Percentiles rank a stretch among this genome's conserved stretches.
phyloP scores from a whole-genome alignment of 176 grass and related monocot species.

The Eragrostis nindensis region DNA sequence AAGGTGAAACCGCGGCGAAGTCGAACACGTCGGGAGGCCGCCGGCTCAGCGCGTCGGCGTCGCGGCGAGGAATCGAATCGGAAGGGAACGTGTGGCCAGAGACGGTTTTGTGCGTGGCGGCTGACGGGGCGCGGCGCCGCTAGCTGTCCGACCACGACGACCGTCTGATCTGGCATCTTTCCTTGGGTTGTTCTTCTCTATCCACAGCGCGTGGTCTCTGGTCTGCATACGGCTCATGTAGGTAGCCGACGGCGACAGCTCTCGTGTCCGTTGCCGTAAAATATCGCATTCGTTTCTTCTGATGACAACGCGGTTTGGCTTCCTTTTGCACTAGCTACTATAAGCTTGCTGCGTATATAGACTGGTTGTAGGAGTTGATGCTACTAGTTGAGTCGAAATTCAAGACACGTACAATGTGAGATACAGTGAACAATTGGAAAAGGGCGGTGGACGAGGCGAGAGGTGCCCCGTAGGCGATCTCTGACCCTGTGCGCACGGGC shows the following conservation, averaged over 20 bases:
- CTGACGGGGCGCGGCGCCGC: too few relatives aligned
- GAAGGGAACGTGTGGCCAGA: not conserved
- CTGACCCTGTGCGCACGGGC: not conserved
- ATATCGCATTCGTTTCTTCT: too few relatives aligned
- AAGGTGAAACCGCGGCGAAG: too few relatives aligned
- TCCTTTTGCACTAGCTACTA: too few relatives aligned
- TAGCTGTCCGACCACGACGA: not conserved
- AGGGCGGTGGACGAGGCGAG: not conserved
- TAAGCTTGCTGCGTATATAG: too few relatives aligned
- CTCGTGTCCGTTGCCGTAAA: too few relatives aligned
- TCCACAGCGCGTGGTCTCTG: not conserved
- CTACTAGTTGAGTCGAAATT: too few relatives aligned
- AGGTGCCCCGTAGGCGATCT: not conserved
- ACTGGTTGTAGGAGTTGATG: too few relatives aligned
- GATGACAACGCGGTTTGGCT: too few relatives aligned
- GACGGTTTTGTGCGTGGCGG: not conserved
- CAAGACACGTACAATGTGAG: too few relatives aligned
- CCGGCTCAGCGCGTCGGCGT: too few relatives aligned
- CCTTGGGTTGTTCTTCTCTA: not conserved
- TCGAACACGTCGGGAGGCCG: too few relatives aligned
- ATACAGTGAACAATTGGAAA: not conserved
- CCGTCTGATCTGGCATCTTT: not conserved
- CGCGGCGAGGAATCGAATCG: not conserved
- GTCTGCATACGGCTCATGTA: not conserved
- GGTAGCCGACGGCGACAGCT: not conserved